Conservation (phyloP, 371 early-diverging fungal species). For the Entomophthora muscae region DNA sequence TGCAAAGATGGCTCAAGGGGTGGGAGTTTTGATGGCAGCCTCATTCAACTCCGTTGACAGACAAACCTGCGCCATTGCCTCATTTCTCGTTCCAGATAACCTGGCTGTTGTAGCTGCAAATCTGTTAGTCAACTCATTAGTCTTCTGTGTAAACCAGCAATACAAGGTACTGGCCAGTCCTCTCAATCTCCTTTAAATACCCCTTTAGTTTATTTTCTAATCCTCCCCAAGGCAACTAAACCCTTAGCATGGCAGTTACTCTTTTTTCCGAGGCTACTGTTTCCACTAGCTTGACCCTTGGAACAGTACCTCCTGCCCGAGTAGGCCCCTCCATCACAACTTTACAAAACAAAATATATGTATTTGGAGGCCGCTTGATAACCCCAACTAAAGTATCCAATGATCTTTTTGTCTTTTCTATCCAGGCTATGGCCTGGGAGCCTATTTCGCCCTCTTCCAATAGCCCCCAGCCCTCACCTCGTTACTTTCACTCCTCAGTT, state of each 20-base stretch:
- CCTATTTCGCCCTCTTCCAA: conserved; percentile 15
- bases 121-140: no score
- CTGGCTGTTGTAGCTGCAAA: no score
- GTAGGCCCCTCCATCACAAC: conserved; percentile 58
- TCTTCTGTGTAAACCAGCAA: no score
- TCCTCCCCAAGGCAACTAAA: no score
- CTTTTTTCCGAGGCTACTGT: conserved; percentile 20
- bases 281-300: conserved; percentile 41
- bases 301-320: conserved; percentile 57
- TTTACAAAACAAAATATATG: conserved; percentile 38
- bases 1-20: no score
- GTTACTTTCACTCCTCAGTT: conserved; percentile 65
- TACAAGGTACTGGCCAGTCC: no score
- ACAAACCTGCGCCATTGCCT: no score
- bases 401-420: conserved; percentile 45
- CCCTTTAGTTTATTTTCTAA: no score
- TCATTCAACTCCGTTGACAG: no score
- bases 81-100: no score
- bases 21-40: no score
- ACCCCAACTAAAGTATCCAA: conserved; percentile 48
- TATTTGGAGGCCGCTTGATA: conserved; percentile 59
- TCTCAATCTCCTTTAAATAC: no score
- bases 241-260: conserved; percentile 1
- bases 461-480: conserved; percentile 27
- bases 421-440: conserved; percentile 41